Percentiles rank a stretch among this genome's conserved stretches.
phyloP scores from a whole-genome alignment of 148 eudicot species.

The Vaccinium myrtillus region DNA sequence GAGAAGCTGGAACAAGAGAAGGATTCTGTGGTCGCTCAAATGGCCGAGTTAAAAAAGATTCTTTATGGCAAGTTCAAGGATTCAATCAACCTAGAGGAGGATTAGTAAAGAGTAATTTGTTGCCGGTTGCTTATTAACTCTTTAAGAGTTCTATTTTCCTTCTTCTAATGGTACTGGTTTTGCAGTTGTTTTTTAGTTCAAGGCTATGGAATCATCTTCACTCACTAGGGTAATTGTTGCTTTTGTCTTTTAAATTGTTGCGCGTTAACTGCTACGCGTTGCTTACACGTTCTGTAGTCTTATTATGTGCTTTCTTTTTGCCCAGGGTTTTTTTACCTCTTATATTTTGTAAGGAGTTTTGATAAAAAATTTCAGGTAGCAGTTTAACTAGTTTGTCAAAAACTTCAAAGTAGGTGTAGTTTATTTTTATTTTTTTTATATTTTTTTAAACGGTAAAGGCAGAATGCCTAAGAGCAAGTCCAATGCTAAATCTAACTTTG shows the following conservation, averaged over 20 bases:
- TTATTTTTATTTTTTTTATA: no score
- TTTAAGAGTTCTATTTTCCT: not conserved
- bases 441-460: no score
- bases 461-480: no score
- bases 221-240: not conserved
- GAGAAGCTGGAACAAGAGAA: constrained; percentile 91
- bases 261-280: not conserved
- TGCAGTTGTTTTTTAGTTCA: not conserved
- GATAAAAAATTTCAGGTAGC: not conserved
- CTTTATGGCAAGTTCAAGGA: constrained; percentile 92
- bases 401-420: not conserved
- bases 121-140: not conserved
- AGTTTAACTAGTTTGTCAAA: not conserved
- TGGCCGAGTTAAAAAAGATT: constrained; percentile 82
- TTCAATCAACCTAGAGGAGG: constrained; percentile 97
- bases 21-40: constrained; percentile 61
- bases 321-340: not conserved
- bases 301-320: not conserved
- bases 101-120: constrained; percentile 31
- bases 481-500: no score
- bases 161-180: not conserved
- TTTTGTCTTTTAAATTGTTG: not conserved
- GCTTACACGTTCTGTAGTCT: not conserved
- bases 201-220: constrained; percentile 3
- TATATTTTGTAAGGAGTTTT: not conserved